A percentile compares a stretch with the other conserved stretches of the same genome.
Evolutionary conservation across 2,329 filamentous ascomycete species (phyloP).

Genomic region (Myriosclerotinia scirpicola): DNA sequence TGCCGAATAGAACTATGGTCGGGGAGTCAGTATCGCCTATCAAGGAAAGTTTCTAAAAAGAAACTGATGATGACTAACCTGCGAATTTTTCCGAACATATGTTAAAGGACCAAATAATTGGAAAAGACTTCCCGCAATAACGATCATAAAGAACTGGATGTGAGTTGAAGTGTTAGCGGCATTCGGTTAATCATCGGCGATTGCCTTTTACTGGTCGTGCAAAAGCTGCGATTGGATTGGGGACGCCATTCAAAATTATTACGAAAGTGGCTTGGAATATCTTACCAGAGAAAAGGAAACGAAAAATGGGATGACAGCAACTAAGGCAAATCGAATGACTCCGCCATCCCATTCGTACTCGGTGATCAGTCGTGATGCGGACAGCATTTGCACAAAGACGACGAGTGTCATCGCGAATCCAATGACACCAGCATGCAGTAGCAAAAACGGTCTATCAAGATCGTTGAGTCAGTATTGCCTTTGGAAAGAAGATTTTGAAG

Average conservation of each 20-base stretch:
- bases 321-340: conserved; percentile 28
- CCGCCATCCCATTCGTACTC: conserved; percentile 30
- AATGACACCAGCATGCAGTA: conserved; percentile 29
- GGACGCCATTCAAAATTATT: background rate
- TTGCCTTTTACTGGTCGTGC: background rate
- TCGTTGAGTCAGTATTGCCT: too few species aligned
- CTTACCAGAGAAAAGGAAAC: conserved; percentile 39
- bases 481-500: too few species aligned
- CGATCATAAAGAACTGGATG: conserved; percentile 28
- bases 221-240: background rate
- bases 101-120: conserved; percentile 32
- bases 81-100: conserved; percentile 29
- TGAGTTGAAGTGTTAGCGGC: conserved; percentile 37
- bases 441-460: conserved; percentile 23
- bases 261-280: conserved; percentile 13
- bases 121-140: conserved; percentile 28
- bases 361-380: conserved; percentile 28
- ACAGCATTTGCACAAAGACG: conserved; percentile 32
- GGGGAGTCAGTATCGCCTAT: background rate
- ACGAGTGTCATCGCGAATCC: conserved; percentile 30
- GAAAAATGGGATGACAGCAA: conserved; percentile 29
- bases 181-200: background rate
- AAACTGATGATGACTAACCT: background rate
- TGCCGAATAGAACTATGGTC: conserved; percentile 33
- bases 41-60: background rate